Evolutionary conservation across 257 asterid genomes (phyloP).

Genomic region (Solanum megistacrolobum): DNA sequence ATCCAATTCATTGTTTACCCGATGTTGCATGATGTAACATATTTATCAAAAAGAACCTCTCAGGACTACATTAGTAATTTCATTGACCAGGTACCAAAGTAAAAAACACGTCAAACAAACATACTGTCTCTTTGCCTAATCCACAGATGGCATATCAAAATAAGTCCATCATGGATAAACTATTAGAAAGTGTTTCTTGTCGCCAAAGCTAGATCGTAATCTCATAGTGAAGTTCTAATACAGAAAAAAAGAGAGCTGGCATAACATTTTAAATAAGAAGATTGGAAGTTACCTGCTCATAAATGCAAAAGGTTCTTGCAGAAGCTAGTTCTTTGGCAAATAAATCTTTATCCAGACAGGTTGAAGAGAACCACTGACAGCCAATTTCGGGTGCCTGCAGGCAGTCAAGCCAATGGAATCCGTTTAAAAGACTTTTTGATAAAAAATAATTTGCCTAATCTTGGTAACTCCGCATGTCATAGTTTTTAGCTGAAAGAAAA

Average conservation of each 20-base stretch:
- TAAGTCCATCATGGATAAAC: neutral
- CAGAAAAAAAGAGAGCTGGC: neutral
- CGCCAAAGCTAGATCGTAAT: neutral
- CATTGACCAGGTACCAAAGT: neutral
- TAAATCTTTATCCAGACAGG: constrained; percentile 29
- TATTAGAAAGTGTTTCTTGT: neutral
- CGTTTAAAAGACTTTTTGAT: neutral
- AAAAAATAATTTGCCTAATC: neutral
- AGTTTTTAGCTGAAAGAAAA: neutral
- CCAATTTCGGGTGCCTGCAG: constrained; percentile 78
- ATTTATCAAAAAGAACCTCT: neutral
- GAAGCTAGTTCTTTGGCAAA: constrained; percentile 63
- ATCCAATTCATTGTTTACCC: neutral
- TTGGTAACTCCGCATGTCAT: neutral
- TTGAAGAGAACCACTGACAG: constrained; percentile 78
- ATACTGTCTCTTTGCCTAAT: neutral
- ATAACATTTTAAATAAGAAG: neutral
- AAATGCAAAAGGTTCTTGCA: constrained; percentile 82
- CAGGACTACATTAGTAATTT: neutral
- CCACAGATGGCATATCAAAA: neutral
- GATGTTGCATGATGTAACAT: neutral
- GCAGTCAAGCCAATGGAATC: neutral
- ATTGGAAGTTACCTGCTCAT: constrained; percentile 49
- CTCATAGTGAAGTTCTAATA: neutral
- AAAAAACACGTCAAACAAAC: neutral